phyloP scores from a whole-genome alignment of 345 rosid species.

The Bruguiera gymnorhiza region DNA sequence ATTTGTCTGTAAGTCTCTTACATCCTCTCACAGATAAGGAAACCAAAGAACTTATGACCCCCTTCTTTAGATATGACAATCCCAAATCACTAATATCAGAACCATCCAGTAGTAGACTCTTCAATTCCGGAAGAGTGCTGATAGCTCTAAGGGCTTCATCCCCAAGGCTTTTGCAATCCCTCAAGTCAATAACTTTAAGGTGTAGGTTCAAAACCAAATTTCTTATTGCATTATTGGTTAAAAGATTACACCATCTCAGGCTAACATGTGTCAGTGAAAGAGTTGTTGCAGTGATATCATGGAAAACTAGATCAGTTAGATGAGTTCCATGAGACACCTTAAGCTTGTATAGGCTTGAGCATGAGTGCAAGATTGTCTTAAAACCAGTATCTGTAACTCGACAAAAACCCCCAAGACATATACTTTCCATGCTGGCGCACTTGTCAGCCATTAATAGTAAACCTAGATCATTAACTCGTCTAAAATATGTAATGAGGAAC shows the following conservation, averaged over 20 bases:
- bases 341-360: constrained; percentile 70
- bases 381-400: constrained; percentile 89
- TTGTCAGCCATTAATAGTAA: constrained; percentile 85
- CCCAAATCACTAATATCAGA: constrained; percentile 68
- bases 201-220: constrained; percentile 53
- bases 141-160: constrained; percentile 70
- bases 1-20: constrained; percentile 76
- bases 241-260: constrained; percentile 82
- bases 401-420: constrained; percentile 82
- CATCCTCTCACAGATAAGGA: constrained; percentile 83
- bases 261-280: constrained; percentile 71
- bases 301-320: constrained; percentile 82
- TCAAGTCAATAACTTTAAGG: constrained; percentile 64
- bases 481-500: constrained; percentile 57
- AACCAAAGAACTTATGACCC: constrained; percentile 54
- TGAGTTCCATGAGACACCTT: constrained; percentile 69
- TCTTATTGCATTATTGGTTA: constrained; percentile 61
- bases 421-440: constrained; percentile 76
- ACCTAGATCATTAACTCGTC: constrained; percentile 87
- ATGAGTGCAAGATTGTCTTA: constrained; percentile 80
- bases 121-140: constrained; percentile 50
- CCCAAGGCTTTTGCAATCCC: constrained; percentile 74
- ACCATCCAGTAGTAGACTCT: constrained; percentile 60
- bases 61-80: constrained; percentile 40
- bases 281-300: constrained; percentile 78